Evolutionary conservation across 352 stramenopile genomes (phyloP), one percentile per base, ranked within the genome.

Genomic region (Pythium vanterpoolii): DNA sequence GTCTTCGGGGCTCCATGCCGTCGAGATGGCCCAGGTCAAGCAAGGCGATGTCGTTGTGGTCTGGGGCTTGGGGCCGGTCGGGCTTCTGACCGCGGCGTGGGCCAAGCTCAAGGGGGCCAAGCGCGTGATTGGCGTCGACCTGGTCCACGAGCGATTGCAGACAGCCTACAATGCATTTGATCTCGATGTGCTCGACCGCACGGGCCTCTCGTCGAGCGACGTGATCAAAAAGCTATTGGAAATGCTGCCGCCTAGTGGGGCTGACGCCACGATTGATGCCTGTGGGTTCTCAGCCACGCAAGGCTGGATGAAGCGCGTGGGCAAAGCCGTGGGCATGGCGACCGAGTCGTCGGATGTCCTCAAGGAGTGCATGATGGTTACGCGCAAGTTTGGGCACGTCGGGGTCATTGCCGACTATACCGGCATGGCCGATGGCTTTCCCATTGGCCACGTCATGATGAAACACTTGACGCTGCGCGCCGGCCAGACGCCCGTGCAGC

Each of bases 51-150:
- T 47, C 8, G 81, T 89, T 30, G 77, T 88, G 9, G 80, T 90
- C 67, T 90, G 81, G 81, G 81, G 81, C 0, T 66, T 90, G 24
- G 81, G 80, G 0, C 76, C 80, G 11, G 72, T 90, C 9, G 80
- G 80, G 1, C 51, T 90, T 5, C 74, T 82, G 66, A 60, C 69
- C 5, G 76, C 72, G 13, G 55, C 87, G 54, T 88, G 78, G 80
- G 74, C 73, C 64, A 83, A 87, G 66, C 42, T 89, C 31, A 83
- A 79, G 38, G 79, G 77, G 7, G 79, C 79, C 33, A 83, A 82
- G 54, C 73, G 69, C 8, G 73, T 90, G 24, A 58, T 90, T 40
- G 79, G 77, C 19, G 59, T 90, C 11, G 81, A 90, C 31, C 42
- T 74, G 11, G 68, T 69, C 45, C 52, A 60, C 13, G 75, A 87